Evolutionary conservation across 1,284 basidiomycete genomes (phyloP).

Genomic region (Hortiboletus rubellus): DNA sequence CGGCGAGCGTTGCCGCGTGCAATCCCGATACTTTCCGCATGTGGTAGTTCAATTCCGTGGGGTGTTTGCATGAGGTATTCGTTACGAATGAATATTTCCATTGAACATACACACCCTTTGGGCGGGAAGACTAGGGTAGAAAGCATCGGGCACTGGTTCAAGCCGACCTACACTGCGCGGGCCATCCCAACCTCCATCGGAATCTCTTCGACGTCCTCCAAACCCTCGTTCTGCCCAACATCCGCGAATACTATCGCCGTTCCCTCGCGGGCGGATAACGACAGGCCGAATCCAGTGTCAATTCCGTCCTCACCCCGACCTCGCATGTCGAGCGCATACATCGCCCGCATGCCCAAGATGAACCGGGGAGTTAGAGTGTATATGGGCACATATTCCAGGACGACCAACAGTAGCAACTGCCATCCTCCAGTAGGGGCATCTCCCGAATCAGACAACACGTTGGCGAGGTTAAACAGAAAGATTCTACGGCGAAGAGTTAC

Average conservation of each 20-base stretch:
- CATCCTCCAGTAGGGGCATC: not conserved
- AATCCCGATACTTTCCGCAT: too few species aligned
- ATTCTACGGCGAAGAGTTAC: not conserved
- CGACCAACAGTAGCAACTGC: not conserved
- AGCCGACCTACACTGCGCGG: not conserved
- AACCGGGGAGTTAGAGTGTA: conserved; percentile 8
- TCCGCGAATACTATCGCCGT: not conserved
- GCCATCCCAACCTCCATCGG: not conserved
- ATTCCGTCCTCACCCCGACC: not conserved
- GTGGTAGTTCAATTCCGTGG: too few species aligned
- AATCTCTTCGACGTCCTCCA: not conserved
- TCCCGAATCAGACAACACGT: not conserved
- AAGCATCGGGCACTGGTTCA: too few species aligned
- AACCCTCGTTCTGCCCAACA: not conserved
- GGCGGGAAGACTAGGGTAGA: too few species aligned
- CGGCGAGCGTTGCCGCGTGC: too few species aligned
- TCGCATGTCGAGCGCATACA: conserved; percentile 1
- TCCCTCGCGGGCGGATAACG: not conserved
- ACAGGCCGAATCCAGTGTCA: conserved; percentile 8
- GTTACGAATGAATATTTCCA: too few species aligned
- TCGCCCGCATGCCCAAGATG: conserved; percentile 4
- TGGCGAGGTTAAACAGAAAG: not conserved
- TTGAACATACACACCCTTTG: too few species aligned
- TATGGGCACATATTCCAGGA: not conserved
- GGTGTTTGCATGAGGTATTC: too few species aligned